A percentile compares a stretch with the other conserved stretches of the same genome.
Evolutionary conservation across 306 rosid genomes (phyloP).

Genomic region (Inga oerstediana): DNA sequence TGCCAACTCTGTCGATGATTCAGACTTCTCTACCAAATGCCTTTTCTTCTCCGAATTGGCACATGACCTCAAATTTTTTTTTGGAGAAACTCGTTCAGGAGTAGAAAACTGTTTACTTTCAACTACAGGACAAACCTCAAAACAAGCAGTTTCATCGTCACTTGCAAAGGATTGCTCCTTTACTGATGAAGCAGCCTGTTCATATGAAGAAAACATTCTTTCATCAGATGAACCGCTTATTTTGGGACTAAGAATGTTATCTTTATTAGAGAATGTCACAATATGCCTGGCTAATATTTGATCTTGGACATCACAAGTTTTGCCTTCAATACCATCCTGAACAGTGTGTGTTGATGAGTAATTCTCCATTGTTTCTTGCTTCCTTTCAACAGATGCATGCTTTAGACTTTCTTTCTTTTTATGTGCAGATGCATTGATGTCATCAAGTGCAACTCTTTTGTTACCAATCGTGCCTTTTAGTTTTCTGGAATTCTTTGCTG

Average conservation of each 20-base stretch:
- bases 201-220: slow-evolving; percentile 46
- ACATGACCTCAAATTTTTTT: slow-evolving; percentile 50
- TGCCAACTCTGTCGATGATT: slow-evolving; percentile 34
- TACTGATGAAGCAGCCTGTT: slow-evolving; percentile 46
- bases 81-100: slow-evolving; percentile 40
- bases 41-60: slow-evolving; percentile 43
- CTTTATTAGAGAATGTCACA: slow-evolving; percentile 59
- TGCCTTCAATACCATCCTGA: slow-evolving; percentile 44
- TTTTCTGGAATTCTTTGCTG: slow-evolving; percentile 49
- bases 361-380: slow-evolving; percentile 50
- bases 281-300: slow-evolving; percentile 42
- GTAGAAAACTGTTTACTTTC: slow-evolving; percentile 58
- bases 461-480: slow-evolving; percentile 37
- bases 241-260: slow-evolving; percentile 54
- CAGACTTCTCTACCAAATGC: slow-evolving; percentile 49
- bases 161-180: slow-evolving; percentile 50
- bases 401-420: slow-evolving; percentile 55
- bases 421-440: slow-evolving; percentile 37
- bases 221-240: slow-evolving; percentile 48
- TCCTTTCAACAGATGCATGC: slow-evolving; percentile 47
- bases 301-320: slow-evolving; percentile 38
- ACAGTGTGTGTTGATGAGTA: slow-evolving; percentile 36
- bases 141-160: slow-evolving; percentile 47
- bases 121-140: slow-evolving; percentile 46
- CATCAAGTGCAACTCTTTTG: slow-evolving; percentile 45